Percentiles rank a stretch among this genome's conserved stretches.
phyloP scores from a whole-genome alignment of 2,329 filamentous ascomycete species.

The Microsporum canis region DNA sequence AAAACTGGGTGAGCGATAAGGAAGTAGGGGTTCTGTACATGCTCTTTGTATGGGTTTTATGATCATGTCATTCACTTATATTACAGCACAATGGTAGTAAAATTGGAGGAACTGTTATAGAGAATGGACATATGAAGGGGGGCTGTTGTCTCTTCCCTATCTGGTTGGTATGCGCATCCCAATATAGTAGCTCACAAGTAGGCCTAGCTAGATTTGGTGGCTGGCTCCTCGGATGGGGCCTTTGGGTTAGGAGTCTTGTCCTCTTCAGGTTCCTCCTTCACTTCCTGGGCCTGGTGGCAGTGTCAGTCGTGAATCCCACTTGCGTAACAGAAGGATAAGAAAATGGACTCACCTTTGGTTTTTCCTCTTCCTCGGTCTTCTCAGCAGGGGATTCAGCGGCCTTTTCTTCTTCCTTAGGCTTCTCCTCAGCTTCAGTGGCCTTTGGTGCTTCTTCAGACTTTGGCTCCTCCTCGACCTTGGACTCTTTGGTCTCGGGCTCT shows the following conservation, averaged over 20 bases:
- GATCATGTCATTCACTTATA: not conserved
- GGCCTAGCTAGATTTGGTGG: not conserved
- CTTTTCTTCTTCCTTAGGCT: conserved; percentile 1
- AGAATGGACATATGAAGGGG: not conserved
- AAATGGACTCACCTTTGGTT: not conserved
- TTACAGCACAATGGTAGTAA: conserved; percentile 2
- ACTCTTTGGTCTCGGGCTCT: conserved; percentile 10
- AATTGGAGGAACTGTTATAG: not conserved
- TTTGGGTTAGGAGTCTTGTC: conserved; percentile 1
- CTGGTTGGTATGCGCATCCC: not conserved
- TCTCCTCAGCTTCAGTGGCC: conserved; percentile 4
- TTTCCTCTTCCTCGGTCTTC: not conserved
- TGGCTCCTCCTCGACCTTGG: conserved; percentile 6
- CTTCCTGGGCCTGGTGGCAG: not conserved
- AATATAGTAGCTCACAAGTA: not conserved
- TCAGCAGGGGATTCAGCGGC: not conserved
- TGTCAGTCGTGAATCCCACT: not conserved
- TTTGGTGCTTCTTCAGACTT: conserved; percentile 16
- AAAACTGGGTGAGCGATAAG: not conserved
- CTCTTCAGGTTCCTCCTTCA: not conserved
- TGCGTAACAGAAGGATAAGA: too few relatives aligned
- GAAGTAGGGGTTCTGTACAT: not conserved
- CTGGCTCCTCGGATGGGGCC: not conserved
- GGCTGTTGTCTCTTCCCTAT: not conserved
- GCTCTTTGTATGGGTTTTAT: conserved; percentile 1